A percentile compares a stretch with the other conserved stretches of the same genome.
These are phyloP conservation scores for Aspergillus tubingensis DNA, from an alignment of 2,329 filamentous ascomycete species.

Conservation along the genomic window DNA sequence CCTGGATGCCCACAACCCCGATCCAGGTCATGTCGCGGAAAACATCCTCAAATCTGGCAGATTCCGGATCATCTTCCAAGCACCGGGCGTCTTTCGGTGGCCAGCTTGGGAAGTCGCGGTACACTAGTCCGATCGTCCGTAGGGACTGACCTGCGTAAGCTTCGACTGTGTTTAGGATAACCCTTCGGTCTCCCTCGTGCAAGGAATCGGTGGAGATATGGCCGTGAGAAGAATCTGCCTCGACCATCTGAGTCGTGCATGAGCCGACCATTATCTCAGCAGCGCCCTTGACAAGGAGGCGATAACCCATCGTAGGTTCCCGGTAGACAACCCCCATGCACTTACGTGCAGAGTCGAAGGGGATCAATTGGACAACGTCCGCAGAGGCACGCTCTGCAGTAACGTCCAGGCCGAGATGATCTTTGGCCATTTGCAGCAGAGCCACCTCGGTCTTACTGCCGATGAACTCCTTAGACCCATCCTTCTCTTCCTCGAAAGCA, in stretches of 20 bases:
- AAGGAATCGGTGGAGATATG: slow-evolving; percentile 23
- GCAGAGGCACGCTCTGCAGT: slow-evolving; percentile 64
- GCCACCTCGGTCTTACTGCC: slow-evolving; percentile 79
- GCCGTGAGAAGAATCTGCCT: slow-evolving; percentile 29
- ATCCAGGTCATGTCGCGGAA: slow-evolving; percentile 74
- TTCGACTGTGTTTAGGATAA: slow-evolving; percentile 40
- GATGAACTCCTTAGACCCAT: slow-evolving; percentile 67
- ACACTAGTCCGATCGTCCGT: slow-evolving; percentile 73
- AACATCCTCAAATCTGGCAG: slow-evolving; percentile 67
- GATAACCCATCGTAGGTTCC: slow-evolving; percentile 41
- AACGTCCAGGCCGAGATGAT: slow-evolving; percentile 68
- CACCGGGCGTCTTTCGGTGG: slow-evolving; percentile 61
- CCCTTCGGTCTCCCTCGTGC: slow-evolving; percentile 23
- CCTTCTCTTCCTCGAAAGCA: slow-evolving; percentile 73
- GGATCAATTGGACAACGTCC: slow-evolving; percentile 66
- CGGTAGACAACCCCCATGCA: slow-evolving; percentile 58
- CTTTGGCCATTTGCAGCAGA: slow-evolving; percentile 67
- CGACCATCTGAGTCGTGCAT: slow-evolving; percentile 36
- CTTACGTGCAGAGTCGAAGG: slow-evolving; percentile 75
- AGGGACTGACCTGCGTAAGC: slow-evolving; percentile 59
- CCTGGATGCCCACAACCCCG: slow-evolving; percentile 72
- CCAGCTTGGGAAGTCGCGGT: slow-evolving; percentile 70
- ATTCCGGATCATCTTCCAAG: slow-evolving; percentile 61
- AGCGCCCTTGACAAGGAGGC: slow-evolving; percentile 52
- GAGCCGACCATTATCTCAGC: slow-evolving; percentile 48